A percentile compares a stretch with the other conserved stretches of the same genome.
phyloP scores from a whole-genome alignment of 768 basidiomycete genomes.

The Boletus rubescentipes region DNA sequence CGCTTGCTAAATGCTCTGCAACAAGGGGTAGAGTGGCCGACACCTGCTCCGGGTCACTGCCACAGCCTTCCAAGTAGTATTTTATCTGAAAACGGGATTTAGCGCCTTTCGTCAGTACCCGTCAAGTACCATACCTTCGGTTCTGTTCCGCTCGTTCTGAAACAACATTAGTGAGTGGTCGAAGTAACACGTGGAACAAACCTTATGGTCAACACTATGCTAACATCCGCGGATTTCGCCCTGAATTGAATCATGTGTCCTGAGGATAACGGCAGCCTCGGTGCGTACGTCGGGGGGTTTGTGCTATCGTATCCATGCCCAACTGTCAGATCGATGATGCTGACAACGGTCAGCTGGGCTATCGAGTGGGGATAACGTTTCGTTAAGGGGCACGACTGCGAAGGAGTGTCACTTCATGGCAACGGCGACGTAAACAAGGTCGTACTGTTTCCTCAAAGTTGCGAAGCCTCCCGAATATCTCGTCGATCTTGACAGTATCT shows the following conservation, averaged over 20 bases:
- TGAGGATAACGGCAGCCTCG: slow-evolving; percentile 66
- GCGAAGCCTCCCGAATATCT: slow-evolving; percentile 68
- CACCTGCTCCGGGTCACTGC: slow-evolving; percentile 49
- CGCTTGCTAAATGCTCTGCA: slow-evolving; percentile 55
- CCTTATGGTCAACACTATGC: slow-evolving; percentile 71
- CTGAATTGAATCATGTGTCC: slow-evolving; percentile 87
- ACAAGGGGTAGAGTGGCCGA: slow-evolving; percentile 50
- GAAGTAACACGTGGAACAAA: slow-evolving; percentile 29
- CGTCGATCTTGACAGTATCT: slow-evolving; percentile 62
- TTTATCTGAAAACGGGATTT: slow-evolving; percentile 57
- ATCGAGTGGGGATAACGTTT: slow-evolving; percentile 59
- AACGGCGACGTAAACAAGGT: background rate
- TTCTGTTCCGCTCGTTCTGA: slow-evolving; percentile 85
- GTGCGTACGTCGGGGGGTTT: slow-evolving; percentile 63
- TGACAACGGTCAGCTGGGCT: slow-evolving; percentile 56
- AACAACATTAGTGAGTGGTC: background rate
- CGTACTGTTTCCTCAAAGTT: slow-evolving; percentile 46
- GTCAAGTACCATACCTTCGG: slow-evolving; percentile 58
- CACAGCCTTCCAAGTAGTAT: slow-evolving; percentile 83
- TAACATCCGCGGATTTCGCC: slow-evolving; percentile 44
- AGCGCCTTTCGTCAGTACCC: background rate
- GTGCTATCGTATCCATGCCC: slow-evolving; percentile 66
- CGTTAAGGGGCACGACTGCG: slow-evolving; percentile 19
- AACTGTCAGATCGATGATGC: slow-evolving; percentile 71
- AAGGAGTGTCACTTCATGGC: background rate